Percentiles rank a stretch among this genome's conserved stretches.
Conservation (phyloP, 495 filamentous ascomycete genomes). For the Articulospora tetracladia region DNA sequence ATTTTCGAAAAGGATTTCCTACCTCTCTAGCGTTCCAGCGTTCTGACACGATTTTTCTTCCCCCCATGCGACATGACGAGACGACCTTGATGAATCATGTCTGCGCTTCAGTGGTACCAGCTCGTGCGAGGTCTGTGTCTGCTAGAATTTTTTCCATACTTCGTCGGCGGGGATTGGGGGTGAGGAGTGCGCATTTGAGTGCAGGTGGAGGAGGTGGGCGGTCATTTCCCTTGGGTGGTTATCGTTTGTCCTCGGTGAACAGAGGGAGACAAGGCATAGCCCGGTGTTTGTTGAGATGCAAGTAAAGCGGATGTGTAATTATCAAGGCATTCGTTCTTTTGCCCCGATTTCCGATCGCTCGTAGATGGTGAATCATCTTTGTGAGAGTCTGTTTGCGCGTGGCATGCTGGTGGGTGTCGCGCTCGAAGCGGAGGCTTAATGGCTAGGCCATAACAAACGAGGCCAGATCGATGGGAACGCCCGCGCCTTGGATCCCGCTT, state of each 20-base stretch:
- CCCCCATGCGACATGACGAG: conserved; percentile 21
- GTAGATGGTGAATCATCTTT: background rate
- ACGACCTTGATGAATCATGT: conserved; percentile 22
- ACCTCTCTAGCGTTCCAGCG: conserved; percentile 9
- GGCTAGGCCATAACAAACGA: no score
- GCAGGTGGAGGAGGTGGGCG: background rate
- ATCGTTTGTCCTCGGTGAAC: conserved; percentile 1
- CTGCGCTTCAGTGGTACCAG: background rate
- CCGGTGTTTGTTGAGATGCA: conserved; percentile 18
- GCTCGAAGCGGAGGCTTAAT: no score
- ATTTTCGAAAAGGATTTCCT: conserved; percentile 16
- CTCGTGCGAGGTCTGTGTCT: background rate
- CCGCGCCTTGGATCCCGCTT: no score
- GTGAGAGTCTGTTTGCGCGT: background rate
- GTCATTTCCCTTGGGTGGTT: background rate
- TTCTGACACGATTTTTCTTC: conserved; percentile 4
- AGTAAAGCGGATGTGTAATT: conserved; percentile 8
- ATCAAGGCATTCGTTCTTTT: conserved; percentile 9
- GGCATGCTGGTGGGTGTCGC: no score
- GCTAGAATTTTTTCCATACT: background rate
- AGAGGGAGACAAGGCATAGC: conserved; percentile 13
- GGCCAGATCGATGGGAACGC: no score
- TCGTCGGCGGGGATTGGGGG: background rate
- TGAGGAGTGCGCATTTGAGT: conserved; percentile 2
- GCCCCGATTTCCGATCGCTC: background rate